A percentile compares a stretch with the other conserved stretches of the same genome.
Evolutionary conservation across 2,329 filamentous ascomycete genomes (phyloP).

Genomic region (Fonsecaea pedrosoi): DNA sequence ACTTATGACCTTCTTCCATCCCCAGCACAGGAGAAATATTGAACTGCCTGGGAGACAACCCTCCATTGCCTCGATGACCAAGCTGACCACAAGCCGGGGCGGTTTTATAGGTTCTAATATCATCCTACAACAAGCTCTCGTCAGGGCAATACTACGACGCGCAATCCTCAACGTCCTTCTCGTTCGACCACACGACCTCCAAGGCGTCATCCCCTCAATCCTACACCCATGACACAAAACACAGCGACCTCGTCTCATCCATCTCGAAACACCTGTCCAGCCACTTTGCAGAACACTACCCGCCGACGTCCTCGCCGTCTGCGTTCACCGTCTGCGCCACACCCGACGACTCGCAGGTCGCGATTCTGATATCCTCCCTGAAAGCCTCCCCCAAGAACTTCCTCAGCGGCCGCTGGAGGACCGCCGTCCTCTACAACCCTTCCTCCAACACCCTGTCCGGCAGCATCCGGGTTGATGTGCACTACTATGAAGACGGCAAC

Average conservation of each 20-base stretch:
- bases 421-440: constrained; percentile 79
- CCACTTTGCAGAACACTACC: constrained; percentile 89
- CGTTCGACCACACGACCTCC: constrained; percentile 84
- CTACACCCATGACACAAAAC: constrained; percentile 75
- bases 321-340: constrained; percentile 71
- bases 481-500: constrained; percentile 99
- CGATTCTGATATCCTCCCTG: constrained; percentile 86
- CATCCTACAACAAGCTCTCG: constrained; percentile 77
- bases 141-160: constrained; percentile 80
- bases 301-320: constrained; percentile 73
- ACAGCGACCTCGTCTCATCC: constrained; percentile 77
- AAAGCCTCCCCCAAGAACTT: constrained; percentile 99
- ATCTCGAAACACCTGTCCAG: constrained; percentile 76
- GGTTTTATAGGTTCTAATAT: constrained; percentile 71
- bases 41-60: neutral
- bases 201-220: constrained; percentile 85
- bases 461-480: constrained; percentile 88
- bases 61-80: neutral
- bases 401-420: constrained; percentile 98
- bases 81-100: neutral
- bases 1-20: neutral
- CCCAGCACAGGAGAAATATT: neutral
- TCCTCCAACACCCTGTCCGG: constrained; percentile 73
- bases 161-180: constrained; percentile 85
- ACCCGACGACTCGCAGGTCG: constrained; percentile 69